Conservation (phyloP, 345 rosid genomes). For the Diplotaxis tenuifolia region DNA sequence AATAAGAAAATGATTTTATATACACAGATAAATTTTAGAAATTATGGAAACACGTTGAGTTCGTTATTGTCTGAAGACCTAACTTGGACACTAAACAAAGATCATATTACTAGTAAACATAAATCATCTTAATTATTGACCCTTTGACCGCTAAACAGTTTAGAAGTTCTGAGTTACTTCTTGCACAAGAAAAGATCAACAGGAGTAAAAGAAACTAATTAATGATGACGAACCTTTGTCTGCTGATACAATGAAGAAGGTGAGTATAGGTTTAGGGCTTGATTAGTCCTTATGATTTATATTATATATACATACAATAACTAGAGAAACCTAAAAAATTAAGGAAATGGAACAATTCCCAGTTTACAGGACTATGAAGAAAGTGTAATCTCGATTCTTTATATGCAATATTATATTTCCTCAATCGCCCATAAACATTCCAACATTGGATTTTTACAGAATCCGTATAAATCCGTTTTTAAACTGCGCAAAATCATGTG, state of each 20-base stretch:
- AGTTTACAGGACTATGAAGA: not conserved
- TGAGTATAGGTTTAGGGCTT: not conserved
- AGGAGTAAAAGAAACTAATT: not conserved
- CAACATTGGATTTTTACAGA: not conserved
- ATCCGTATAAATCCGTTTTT: not conserved
- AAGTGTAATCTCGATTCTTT: not conserved
- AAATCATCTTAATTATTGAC: not conserved
- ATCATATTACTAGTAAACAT: not conserved
- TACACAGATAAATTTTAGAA: not conserved
- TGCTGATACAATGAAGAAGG: not conserved
- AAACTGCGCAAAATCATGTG: not conserved
- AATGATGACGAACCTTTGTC: conserved; percentile 4
- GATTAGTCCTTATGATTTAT: not conserved
- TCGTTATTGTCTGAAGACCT: not conserved
- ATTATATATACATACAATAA: not conserved
- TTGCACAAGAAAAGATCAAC: not conserved
- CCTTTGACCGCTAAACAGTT: not conserved
- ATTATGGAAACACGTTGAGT: not conserved
- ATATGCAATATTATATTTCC: not conserved
- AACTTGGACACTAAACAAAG: not conserved
- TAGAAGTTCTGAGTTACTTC: not conserved
- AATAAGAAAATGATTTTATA: not conserved
- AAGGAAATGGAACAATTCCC: not conserved
- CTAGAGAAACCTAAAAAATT: not conserved
- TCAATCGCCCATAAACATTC: not conserved